A percentile compares a stretch with the other conserved stretches of the same genome.
Conservation (phyloP, 208 protist genomes). For the Leishmania tarentolae region DNA sequence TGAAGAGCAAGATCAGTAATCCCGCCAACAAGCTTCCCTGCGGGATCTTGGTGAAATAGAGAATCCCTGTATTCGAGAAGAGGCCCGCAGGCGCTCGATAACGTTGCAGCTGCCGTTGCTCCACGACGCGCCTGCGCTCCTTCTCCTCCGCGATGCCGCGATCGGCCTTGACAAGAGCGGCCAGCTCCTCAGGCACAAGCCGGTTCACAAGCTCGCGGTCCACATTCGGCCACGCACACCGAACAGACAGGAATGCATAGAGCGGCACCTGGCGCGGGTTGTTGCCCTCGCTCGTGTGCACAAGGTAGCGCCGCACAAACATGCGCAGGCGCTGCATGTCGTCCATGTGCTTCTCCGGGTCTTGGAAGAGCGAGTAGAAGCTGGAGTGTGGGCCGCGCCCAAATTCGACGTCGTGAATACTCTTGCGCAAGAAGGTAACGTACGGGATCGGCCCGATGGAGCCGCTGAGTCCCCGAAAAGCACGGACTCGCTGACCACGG, state of each 20-base stretch:
- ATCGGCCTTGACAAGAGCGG: conserved; percentile 55
- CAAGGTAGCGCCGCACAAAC: conserved; percentile 80
- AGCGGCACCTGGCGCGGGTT: conserved; percentile 71
- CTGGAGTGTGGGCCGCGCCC: conserved; percentile 44
- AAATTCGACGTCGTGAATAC: conserved; percentile 73
- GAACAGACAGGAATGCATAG: conserved; percentile 57
- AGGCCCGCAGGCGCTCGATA: conserved; percentile 47
- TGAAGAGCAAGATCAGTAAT: conserved; percentile 37
- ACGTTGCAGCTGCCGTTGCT: conserved; percentile 7
- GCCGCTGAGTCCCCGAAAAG: not conserved
- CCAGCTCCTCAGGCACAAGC: conserved; percentile 65
- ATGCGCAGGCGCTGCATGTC: conserved; percentile 87
- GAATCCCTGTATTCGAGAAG: conserved; percentile 57
- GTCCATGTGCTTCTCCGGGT: conserved; percentile 44
- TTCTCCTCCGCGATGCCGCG: conserved; percentile 41
- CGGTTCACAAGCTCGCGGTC: conserved; percentile 55
- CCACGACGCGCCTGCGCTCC: conserved; percentile 25
- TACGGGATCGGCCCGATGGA: conserved; percentile 63
- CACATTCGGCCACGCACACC: conserved; percentile 50
- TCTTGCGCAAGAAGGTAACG: conserved; percentile 65
- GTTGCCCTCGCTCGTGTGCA: conserved; percentile 75
- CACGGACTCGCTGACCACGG: not conserved
- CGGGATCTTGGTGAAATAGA: conserved; percentile 65
- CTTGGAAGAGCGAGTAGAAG: conserved; percentile 69
- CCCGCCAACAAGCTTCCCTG: conserved; percentile 54